phyloP scores from a whole-genome alignment of 352 stramenopile genomes.

The Bremia lactucae region DNA sequence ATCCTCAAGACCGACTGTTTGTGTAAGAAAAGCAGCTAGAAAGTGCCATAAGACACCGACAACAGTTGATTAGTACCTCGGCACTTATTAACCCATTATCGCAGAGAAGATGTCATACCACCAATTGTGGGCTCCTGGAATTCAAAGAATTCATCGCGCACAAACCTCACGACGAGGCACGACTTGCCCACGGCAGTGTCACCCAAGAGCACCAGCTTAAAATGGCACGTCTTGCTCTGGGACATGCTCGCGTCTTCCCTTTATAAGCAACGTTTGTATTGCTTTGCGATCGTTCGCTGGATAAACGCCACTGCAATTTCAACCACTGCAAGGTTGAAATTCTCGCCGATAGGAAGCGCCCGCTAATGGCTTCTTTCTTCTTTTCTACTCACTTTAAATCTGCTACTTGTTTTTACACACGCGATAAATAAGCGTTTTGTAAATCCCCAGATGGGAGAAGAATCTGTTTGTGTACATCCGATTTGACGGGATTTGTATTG shows the following conservation, averaged over 20 bases:
- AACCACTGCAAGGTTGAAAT: constrained; percentile 1
- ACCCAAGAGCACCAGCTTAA: constrained; percentile 99
- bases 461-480: constrained; percentile 3
- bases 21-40: constrained; percentile 94
- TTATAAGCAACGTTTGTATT: constrained; percentile 6
- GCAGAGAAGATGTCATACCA: constrained; percentile 45
- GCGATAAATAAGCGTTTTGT: constrained; percentile 20
- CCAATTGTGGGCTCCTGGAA: constrained; percentile 97
- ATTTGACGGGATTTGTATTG: constrained; percentile 5
- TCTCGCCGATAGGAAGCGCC: neutral
- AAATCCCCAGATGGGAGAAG: constrained; percentile 24
- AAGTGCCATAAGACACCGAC: constrained; percentile 1
- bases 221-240: constrained; percentile 88
- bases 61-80: no score
- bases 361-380: constrained; percentile 6
- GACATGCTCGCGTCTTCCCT: constrained; percentile 39
- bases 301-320: constrained; percentile 1
- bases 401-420: constrained; percentile 21
- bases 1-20: constrained; percentile 96
- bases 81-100: constrained; percentile 1
- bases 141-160: constrained; percentile 99
- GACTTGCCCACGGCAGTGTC: constrained; percentile 99
- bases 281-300: constrained; percentile 9
- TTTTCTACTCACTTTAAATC: constrained; percentile 19
- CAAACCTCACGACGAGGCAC: constrained; percentile 98